Evolutionary conservation across 1,284 basidiomycete species (phyloP).

Genomic region (Lignosus rhinocerotis): DNA sequence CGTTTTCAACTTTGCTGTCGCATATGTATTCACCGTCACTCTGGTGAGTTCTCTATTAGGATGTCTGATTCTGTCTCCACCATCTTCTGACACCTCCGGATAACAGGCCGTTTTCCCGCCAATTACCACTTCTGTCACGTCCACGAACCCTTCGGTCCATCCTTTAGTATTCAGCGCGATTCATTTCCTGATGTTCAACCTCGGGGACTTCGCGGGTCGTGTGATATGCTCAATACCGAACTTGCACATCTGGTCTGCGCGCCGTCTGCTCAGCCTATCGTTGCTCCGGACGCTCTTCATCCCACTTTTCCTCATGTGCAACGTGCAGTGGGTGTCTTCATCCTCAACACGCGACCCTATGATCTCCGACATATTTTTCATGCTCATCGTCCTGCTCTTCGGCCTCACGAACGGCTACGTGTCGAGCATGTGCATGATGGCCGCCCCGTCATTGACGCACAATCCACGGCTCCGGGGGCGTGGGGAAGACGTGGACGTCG

Average conservation of each 20-base stretch:
- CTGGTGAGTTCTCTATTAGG: slow-evolving; percentile 52
- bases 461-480: slow-evolving; percentile 65
- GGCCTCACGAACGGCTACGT: slow-evolving; percentile 81
- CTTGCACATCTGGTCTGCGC: slow-evolving; percentile 67
- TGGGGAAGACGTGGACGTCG: slow-evolving; percentile 78
- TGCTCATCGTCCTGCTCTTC: slow-evolving; percentile 71
- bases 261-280: slow-evolving; percentile 62
- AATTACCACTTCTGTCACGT: slow-evolving; percentile 74
- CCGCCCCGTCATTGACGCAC: slow-evolving; percentile 70
- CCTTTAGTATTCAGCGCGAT: slow-evolving; percentile 69
- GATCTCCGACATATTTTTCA: slow-evolving; percentile 76
- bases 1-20: slow-evolving; percentile 70
- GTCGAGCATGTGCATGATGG: slow-evolving; percentile 69
- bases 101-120: slow-evolving; percentile 81
- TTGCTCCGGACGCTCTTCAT: slow-evolving; percentile 77
- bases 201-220: slow-evolving; percentile 80
- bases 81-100: neutral
- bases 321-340: slow-evolving; percentile 54
- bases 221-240: slow-evolving; percentile 69
- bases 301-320: slow-evolving; percentile 84
- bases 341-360: slow-evolving; percentile 39
- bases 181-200: slow-evolving; percentile 74
- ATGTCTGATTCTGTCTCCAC: neutral
- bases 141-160: slow-evolving; percentile 59
- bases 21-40: slow-evolving; percentile 78